A percentile compares a stretch with the other conserved stretches of the same genome.
These are phyloP conservation scores for Tylopilus subfusipes DNA, from an alignment of 768 basidiomycete genomes.

Conservation along the genomic window DNA sequence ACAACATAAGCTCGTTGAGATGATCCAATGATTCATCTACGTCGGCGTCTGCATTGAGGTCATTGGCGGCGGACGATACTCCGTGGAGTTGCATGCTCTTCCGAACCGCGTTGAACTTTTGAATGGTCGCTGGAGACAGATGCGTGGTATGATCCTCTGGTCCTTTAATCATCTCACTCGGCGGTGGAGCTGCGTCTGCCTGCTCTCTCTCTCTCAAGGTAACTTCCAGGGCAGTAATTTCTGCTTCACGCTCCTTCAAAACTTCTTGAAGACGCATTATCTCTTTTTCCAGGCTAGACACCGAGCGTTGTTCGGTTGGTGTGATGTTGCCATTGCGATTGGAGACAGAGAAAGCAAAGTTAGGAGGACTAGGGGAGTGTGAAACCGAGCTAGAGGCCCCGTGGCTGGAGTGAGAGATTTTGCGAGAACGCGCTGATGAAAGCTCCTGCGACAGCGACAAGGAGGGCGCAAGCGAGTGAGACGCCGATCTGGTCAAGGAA, in stretches of 20 bases:
- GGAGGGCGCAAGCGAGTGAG: conserved; percentile 91
- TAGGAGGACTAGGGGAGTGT: conserved; percentile 56
- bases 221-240: conserved; percentile 73
- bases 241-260: conserved; percentile 86
- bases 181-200: not conserved
- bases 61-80: conserved; percentile 32
- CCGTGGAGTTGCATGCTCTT: conserved; percentile 55
- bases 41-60: conserved; percentile 35
- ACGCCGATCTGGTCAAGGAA: conserved; percentile 64
- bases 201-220: conserved; percentile 41
- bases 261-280: conserved; percentile 95
- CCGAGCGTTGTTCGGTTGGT: conserved; percentile 63
- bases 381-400: conserved; percentile 66
- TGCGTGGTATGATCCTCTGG: conserved; percentile 31
- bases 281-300: conserved; percentile 85
- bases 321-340: conserved; percentile 27
- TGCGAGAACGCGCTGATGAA: conserved; percentile 83
- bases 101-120: conserved; percentile 73
- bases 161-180: conserved; percentile 6
- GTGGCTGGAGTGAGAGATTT: conserved; percentile 74
- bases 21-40: conserved; percentile 72
- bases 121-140: conserved; percentile 68
- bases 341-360: conserved; percentile 56
- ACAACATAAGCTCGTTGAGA: conserved; percentile 93
- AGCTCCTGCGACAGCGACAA: conserved; percentile 97